phyloP scores from a whole-genome alignment of 1,284 basidiomycete species.

The Fomitopsis betulina region DNA sequence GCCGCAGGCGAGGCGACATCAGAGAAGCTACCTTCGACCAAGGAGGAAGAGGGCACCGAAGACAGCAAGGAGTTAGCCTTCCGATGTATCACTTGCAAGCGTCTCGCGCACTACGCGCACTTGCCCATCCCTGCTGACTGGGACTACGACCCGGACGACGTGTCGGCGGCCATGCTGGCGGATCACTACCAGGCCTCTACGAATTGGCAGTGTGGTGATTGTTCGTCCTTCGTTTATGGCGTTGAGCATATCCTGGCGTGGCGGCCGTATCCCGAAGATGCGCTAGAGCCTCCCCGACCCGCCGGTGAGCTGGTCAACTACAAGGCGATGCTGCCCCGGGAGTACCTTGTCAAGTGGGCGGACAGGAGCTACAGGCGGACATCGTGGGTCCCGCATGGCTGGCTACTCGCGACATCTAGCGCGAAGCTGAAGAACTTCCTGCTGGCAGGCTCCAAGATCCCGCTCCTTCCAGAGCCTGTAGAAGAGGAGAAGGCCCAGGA shows the following conservation, averaged over 20 bases:
- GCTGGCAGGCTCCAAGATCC: slow-evolving; percentile 60
- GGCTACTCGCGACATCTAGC: slow-evolving; percentile 64
- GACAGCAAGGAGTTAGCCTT: slow-evolving; percentile 52
- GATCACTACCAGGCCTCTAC: slow-evolving; percentile 56
- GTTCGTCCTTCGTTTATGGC: slow-evolving; percentile 63
- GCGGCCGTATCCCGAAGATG: slow-evolving; percentile 71
- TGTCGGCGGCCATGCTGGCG: slow-evolving; percentile 44
- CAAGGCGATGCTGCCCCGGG: slow-evolving; percentile 66
- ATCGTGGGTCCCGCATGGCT: slow-evolving; percentile 89
- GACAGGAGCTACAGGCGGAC: slow-evolving; percentile 72
- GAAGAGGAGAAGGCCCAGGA: slow-evolving; percentile 28
- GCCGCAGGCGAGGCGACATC: slow-evolving; percentile 1
- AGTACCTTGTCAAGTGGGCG: slow-evolving; percentile 89
- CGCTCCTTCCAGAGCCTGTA: slow-evolving; percentile 48
- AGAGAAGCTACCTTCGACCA: slow-evolving; percentile 3
- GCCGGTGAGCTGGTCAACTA: slow-evolving; percentile 43
- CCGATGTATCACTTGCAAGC: slow-evolving; percentile 77
- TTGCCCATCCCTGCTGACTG: slow-evolving; percentile 43
- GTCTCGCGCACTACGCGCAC: slow-evolving; percentile 77
- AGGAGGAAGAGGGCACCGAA: slow-evolving; percentile 13
- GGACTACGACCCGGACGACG: slow-evolving; percentile 31
- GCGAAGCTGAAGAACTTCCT: slow-evolving; percentile 78
- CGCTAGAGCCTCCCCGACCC: slow-evolving; percentile 43
- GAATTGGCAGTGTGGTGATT: slow-evolving; percentile 79
- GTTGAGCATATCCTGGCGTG: slow-evolving; percentile 92